These are phyloP conservation scores for Naganishia vaughanmartiniae DNA, from an alignment of 768 basidiomycete species.

Conservation along the genomic window DNA sequence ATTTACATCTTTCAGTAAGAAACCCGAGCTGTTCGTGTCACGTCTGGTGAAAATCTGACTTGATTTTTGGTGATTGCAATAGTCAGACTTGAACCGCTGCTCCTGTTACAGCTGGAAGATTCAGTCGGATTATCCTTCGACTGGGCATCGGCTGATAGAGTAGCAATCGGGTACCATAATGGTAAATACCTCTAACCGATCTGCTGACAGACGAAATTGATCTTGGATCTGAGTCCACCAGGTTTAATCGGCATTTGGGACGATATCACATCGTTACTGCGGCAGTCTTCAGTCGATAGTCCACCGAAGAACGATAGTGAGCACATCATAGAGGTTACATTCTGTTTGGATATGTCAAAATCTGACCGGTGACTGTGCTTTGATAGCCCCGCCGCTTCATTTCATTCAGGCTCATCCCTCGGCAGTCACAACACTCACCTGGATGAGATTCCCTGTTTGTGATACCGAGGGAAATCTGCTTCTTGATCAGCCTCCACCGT, in stretches of 20 bases:
- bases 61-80: neutral
- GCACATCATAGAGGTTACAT: neutral
- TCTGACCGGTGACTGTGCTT: neutral
- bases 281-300: neutral
- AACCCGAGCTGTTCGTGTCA: neutral
- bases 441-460: conserved; percentile 66
- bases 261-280: conserved; percentile 12
- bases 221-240: neutral
- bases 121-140: conserved; percentile 76
- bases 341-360: neutral
- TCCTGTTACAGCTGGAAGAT: conserved; percentile 73
- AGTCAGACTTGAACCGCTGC: conserved; percentile 60
- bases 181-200: conserved; percentile 56
- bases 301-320: neutral
- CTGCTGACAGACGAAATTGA: neutral
- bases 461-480: conserved; percentile 44
- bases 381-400: conserved; percentile 59
- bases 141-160: conserved; percentile 79
- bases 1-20: conserved; percentile 2
- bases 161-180: conserved; percentile 80
- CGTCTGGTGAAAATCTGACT: conserved; percentile 21
- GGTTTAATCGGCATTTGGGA: conserved; percentile 26
- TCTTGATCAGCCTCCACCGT: conserved; percentile 63
- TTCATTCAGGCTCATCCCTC: conserved; percentile 74
- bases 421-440: conserved; percentile 70